Evolutionary conservation across 768 basidiomycete genomes (phyloP), one percentile per base, ranked within the genome.

Genomic region (Gymnopilus junonius): DNA sequence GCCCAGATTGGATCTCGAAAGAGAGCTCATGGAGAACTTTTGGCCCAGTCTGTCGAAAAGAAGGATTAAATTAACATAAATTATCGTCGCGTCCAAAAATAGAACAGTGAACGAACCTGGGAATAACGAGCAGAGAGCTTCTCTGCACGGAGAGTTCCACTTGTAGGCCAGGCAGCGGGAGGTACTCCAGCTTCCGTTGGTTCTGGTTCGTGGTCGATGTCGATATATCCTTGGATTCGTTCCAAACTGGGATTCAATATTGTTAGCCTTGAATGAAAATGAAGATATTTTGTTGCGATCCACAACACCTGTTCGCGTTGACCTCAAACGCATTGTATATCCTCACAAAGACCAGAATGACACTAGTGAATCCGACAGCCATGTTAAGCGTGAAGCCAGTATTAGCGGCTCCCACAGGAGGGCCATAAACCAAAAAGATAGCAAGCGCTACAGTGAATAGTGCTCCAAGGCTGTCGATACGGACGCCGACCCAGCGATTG

Each of bases 81-180:
- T n/a, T n/a, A n/a, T n/a, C n/a, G n/a, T n/a, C n/a, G n/a, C n/a
- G n/a, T n/a, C n/a, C n/a, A n/a, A n/a, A n/a, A n/a, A n/a, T n/a
- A n/a, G n/a, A n/a, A n/a, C n/a, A n/a, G n/a, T n/a, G n/a, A n/a
- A n/a, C n/a, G n/a, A n/a, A 73, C 71, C 39, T 58, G 48, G 77
- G 86, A 83, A 70, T 89, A 89, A 32, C 78, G 75, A 29, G 88
- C 87, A 14, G 81, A 84, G 1, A 90, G 74, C 21, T 82, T 81
- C 45, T 88, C 83, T 2, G 85, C 83, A 3, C 76, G 74, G 32
- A 90, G 77, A 20, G 81, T 76, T 8, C 89, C 89, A 21, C 82
- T 84, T 3, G 83, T 77, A 0, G 89, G 89, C 89, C 89, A 91
- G 56, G 86, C 81, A 2, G 89, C 88, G 0, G 89, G 88, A 1